Conservation (phyloP, 2,329 filamentous ascomycete genomes). For the Sphaerulina vaccinii region DNA sequence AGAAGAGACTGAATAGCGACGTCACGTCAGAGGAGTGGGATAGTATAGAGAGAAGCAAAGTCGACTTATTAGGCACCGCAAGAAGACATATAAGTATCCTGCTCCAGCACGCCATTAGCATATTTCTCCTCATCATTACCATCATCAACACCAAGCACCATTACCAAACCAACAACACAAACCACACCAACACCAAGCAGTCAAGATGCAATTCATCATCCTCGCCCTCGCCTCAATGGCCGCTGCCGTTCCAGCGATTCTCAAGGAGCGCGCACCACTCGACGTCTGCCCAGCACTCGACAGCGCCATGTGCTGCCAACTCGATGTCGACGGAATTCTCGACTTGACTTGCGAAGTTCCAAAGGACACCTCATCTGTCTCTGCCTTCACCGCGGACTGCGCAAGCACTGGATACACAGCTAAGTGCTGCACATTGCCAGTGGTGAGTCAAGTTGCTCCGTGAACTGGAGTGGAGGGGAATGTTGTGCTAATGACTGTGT, state of each 20-base stretch:
- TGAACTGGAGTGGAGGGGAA: background rate
- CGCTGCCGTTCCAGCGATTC: conserved; percentile 4
- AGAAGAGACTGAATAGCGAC: too few species aligned
- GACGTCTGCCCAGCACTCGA: conserved; percentile 20
- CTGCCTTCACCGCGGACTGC: conserved; percentile 15
- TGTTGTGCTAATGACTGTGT: background rate
- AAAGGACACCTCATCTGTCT: conserved; percentile 11
- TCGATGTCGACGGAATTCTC: conserved; percentile 18
- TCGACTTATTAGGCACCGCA: background rate
- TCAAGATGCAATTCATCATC: conserved; percentile 23
- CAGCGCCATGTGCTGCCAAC: conserved; percentile 24
- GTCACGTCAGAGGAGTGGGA: too few species aligned
- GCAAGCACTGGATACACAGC: conserved; percentile 17
- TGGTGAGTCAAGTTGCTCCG: conserved; percentile 11
- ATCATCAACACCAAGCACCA: background rate
- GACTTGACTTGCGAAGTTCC: conserved; percentile 20
- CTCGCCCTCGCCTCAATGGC: conserved; percentile 20
- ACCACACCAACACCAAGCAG: background rate
- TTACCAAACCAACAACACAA: background rate
- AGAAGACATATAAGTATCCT: conserved; percentile 2
- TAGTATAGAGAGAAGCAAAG: background rate
- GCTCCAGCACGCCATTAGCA: background rate
- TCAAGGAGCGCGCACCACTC: conserved; percentile 7
- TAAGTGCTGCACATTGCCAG: conserved; percentile 22
- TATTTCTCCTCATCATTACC: background rate